These are phyloP conservation scores for Corrigiola litoralis DNA, from an alignment of 179 eudicot species.

Conservation along the genomic window DNA sequence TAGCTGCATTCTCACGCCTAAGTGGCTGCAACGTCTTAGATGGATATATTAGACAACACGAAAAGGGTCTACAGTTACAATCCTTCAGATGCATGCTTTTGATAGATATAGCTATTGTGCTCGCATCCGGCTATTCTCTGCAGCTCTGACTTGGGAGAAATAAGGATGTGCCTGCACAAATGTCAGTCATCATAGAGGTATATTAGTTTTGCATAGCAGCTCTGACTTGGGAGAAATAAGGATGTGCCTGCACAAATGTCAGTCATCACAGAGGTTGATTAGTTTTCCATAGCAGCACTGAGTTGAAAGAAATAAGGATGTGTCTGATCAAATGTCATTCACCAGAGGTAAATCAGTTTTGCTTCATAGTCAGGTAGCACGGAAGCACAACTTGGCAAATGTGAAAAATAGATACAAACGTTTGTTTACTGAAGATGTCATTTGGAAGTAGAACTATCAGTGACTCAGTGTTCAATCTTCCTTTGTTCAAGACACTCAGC, in stretches of 20 bases:
- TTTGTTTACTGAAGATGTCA: not conserved
- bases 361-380: not conserved
- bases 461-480: too few relatives aligned
- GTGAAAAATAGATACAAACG: not conserved
- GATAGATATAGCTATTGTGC: conserved; percentile 30
- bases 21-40: conserved; percentile 1
- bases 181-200: not conserved
- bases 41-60: not conserved
- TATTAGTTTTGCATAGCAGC: conserved; percentile 36
- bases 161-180: conserved; percentile 70
- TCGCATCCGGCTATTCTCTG: conserved; percentile 72
- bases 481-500: too few relatives aligned
- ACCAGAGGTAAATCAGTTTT: not conserved
- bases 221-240: conserved; percentile 83
- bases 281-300: conserved; percentile 47
- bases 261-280: not conserved
- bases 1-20: not conserved
- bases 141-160: conserved; percentile 88
- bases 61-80: conserved; percentile 8
- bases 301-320: conserved; percentile 89
- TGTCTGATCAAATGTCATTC: conserved; percentile 35
- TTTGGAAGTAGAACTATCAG: not conserved
- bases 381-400: not conserved
- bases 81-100: not conserved
- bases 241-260: conserved; percentile 53